phyloP scores from a whole-genome alignment of 148 eudicot species.

The Fallopia convolvulus region DNA sequence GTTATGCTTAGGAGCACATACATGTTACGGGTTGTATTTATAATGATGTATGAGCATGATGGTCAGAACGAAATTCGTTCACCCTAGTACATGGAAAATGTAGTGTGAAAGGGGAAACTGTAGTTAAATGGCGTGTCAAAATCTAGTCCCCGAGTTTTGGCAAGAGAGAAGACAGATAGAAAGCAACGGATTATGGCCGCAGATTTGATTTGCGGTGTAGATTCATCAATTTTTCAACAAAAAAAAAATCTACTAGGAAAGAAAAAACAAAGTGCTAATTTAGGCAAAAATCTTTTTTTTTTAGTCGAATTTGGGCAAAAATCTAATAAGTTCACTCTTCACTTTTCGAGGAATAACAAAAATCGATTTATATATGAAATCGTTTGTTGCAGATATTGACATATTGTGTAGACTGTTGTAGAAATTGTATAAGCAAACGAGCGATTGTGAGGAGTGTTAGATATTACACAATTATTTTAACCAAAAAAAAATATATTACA shows the following conservation, averaged over 20 bases:
- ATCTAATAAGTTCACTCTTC: too few species aligned
- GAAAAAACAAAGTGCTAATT: background rate
- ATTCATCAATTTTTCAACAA: too few species aligned
- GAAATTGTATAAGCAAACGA: too few species aligned
- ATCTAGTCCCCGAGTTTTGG: background rate
- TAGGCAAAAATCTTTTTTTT: too few species aligned
- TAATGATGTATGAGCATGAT: background rate
- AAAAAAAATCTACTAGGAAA: background rate
- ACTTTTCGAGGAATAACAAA: too few species aligned
- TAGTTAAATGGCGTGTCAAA: background rate
- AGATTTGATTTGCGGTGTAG: background rate
- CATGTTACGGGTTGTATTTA: background rate
- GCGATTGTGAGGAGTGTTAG: too few species aligned
- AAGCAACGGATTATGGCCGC: constrained; percentile 4
- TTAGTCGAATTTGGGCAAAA: too few species aligned
- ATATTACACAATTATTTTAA: too few species aligned
- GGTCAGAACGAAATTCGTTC: background rate
- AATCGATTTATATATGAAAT: too few species aligned
- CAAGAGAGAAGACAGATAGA: background rate
- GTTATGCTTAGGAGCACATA: background rate
- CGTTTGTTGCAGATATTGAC: too few species aligned
- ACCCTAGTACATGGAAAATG: background rate
- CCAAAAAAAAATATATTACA: too few species aligned
- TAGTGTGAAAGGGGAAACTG: background rate
- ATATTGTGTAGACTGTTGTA: too few species aligned